These are phyloP conservation scores for Erigeron philadelphicus DNA, from an alignment of 140 eudicot genomes.

Conservation along the genomic window DNA sequence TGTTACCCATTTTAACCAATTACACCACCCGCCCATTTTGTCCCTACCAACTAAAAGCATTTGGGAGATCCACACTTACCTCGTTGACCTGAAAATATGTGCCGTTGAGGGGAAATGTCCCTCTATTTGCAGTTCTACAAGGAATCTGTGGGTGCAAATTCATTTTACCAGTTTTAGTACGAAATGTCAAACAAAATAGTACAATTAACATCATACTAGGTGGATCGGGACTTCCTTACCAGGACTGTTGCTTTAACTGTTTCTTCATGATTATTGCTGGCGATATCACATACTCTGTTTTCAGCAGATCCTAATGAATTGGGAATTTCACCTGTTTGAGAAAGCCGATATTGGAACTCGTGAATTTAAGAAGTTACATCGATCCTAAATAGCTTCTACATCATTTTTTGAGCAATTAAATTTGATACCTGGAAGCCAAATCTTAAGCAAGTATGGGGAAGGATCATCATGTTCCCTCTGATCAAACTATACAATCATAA, in stretches of 20 bases:
- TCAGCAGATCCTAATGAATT: conserved; percentile 21
- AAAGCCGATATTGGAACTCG: conserved; percentile 4
- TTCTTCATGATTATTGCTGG: conserved; percentile 24
- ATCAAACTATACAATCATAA: conserved; percentile 38
- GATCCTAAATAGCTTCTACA: conserved; percentile 5
- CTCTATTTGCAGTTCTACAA: conserved; percentile 59
- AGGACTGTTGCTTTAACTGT: conserved; percentile 47
- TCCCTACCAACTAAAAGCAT: neutral
- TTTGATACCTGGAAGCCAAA: conserved; percentile 48
- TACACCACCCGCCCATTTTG: neutral
- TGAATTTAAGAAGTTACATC: neutral
- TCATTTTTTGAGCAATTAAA: conserved; percentile 18
- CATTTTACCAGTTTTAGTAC: conserved; percentile 7
- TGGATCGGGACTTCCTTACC: conserved; percentile 35
- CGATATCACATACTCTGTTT: conserved; percentile 9
- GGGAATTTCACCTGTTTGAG: conserved; percentile 29
- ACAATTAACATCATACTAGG: conserved; percentile 8
- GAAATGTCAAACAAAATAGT: neutral
- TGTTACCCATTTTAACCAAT: neutral
- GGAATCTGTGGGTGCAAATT: conserved; percentile 52
- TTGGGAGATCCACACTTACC: conserved; percentile 38
- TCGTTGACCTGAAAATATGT: conserved; percentile 87
- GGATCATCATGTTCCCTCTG: conserved; percentile 49
- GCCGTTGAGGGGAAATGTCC: conserved; percentile 63
- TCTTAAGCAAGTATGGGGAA: conserved; percentile 55